Percentiles rank a stretch among this genome's conserved stretches.
Evolutionary conservation across 2,329 filamentous ascomycete genomes (phyloP).

Genomic region (Fusarium cyanostomum): DNA sequence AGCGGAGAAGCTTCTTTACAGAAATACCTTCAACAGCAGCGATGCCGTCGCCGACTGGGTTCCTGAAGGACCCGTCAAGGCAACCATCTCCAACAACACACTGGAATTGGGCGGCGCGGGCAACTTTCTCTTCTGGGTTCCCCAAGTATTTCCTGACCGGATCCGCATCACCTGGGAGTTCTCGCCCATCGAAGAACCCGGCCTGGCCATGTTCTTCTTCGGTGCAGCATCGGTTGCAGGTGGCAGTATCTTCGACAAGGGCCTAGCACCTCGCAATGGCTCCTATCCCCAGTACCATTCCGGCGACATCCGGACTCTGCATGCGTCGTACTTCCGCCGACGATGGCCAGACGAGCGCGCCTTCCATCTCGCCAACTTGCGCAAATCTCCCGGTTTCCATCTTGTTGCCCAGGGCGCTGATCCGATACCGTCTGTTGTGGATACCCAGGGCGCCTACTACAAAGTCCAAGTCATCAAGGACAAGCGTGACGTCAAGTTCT

Average conservation of each 20-base stretch:
- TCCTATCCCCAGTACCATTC: slow-evolving; percentile 41
- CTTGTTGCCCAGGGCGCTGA: slow-evolving; percentile 39
- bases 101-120: slow-evolving; percentile 31
- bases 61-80: slow-evolving; percentile 32
- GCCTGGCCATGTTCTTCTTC: slow-evolving; percentile 39
- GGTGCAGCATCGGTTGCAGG: slow-evolving; percentile 30
- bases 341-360: slow-evolving; percentile 39
- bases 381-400: slow-evolving; percentile 38
- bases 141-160: slow-evolving; percentile 34
- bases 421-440: slow-evolving; percentile 32
- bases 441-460: slow-evolving; percentile 34
- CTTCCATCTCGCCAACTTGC: slow-evolving; percentile 36
- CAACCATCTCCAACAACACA: slow-evolving; percentile 34
- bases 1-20: slow-evolving; percentile 34
- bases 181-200: slow-evolving; percentile 26
- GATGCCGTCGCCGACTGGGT: slow-evolving; percentile 29
- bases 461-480: slow-evolving; percentile 38
- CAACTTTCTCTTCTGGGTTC: slow-evolving; percentile 38
- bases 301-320: slow-evolving; percentile 35
- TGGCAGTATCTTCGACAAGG: slow-evolving; percentile 37
- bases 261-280: slow-evolving; percentile 31
- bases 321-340: slow-evolving; percentile 39
- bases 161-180: slow-evolving; percentile 41
- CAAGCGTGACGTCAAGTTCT: slow-evolving; percentile 28
- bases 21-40: slow-evolving; percentile 30